Evolutionary conservation across 139 green algal genomes (phyloP).

Genomic region (Mesotaenium endlicherianum): DNA sequence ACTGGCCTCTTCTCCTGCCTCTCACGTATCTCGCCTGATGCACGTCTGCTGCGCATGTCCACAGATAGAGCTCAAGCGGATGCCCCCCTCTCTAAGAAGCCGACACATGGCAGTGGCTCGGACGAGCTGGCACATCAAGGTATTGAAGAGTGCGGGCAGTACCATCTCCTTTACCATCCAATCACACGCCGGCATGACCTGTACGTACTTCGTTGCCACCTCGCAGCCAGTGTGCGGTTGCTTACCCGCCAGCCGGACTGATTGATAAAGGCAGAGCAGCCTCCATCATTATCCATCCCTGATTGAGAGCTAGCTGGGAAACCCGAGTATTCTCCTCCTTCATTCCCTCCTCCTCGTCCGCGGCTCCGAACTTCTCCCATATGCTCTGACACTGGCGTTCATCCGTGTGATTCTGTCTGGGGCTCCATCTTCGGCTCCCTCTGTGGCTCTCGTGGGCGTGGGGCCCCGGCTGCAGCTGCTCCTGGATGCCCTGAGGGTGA

Average conservation of each 20-base stretch:
- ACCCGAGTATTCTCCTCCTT: too few species aligned
- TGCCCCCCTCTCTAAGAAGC: too few species aligned
- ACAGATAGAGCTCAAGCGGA: too few species aligned
- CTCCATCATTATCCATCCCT: too few species aligned
- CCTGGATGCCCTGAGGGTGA: conserved; percentile 13
- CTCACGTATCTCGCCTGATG: neutral
- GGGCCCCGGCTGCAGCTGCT: conserved; percentile 16
- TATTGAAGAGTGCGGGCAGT: too few species aligned
- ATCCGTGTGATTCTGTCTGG: neutral
- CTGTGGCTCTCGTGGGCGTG: too few species aligned
- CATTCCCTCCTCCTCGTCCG: neutral
- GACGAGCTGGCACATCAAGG: too few species aligned
- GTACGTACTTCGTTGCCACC: neutral
- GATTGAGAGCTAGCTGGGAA: too few species aligned
- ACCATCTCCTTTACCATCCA: neutral
- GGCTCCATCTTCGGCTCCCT: neutral
- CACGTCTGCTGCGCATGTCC: neutral
- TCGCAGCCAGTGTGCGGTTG: too few species aligned
- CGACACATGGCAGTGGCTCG: too few species aligned
- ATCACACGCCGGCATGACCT: neutral
- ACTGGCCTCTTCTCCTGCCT: neutral
- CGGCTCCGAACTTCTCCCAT: neutral
- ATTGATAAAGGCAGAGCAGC: too few species aligned
- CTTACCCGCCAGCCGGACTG: too few species aligned
- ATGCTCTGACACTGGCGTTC: neutral